A percentile compares a stretch with the other conserved stretches of the same genome.
These are phyloP conservation scores for Pseudozyma sp. DNA, from an alignment of 1,284 basidiomycete species.

Conservation along the genomic window DNA sequence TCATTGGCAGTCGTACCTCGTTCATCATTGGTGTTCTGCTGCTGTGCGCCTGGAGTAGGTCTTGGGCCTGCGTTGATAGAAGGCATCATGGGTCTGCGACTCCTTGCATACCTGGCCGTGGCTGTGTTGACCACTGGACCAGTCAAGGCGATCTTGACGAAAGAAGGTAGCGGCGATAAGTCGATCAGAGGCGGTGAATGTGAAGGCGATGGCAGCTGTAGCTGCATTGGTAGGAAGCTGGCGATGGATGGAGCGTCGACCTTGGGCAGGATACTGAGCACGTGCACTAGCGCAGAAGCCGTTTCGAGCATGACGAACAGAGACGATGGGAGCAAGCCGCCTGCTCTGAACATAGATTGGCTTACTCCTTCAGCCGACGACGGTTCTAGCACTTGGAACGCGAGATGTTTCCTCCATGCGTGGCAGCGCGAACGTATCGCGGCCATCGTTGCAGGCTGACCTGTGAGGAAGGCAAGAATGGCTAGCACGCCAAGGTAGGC, in stretches of 20 bases:
- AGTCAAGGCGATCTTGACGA: conserved; percentile 24
- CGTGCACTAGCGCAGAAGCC: conserved; percentile 22
- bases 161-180: conserved; percentile 30
- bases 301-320: conserved; percentile 38
- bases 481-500: conserved; percentile 33
- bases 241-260: conserved; percentile 33
- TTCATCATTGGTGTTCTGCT: neutral
- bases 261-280: conserved; percentile 39
- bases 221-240: conserved; percentile 19
- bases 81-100: conserved; percentile 40
- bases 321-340: conserved; percentile 23
- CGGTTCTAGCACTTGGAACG: conserved; percentile 7
- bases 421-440: conserved; percentile 15
- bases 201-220: conserved; percentile 47
- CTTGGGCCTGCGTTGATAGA: conserved; percentile 9
- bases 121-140: conserved; percentile 12
- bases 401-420: conserved; percentile 21
- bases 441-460: conserved; percentile 18
- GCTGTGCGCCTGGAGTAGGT: neutral
- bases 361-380: neutral
- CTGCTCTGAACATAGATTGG: conserved; percentile 13
- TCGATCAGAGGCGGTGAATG: conserved; percentile 42
- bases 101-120: conserved; percentile 15
- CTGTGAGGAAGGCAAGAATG: conserved; percentile 20
- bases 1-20: neutral